A percentile compares a stretch with the other conserved stretches of the same genome.
Conservation (phyloP, 768 basidiomycete genomes). For the Tremella fuciformis region DNA sequence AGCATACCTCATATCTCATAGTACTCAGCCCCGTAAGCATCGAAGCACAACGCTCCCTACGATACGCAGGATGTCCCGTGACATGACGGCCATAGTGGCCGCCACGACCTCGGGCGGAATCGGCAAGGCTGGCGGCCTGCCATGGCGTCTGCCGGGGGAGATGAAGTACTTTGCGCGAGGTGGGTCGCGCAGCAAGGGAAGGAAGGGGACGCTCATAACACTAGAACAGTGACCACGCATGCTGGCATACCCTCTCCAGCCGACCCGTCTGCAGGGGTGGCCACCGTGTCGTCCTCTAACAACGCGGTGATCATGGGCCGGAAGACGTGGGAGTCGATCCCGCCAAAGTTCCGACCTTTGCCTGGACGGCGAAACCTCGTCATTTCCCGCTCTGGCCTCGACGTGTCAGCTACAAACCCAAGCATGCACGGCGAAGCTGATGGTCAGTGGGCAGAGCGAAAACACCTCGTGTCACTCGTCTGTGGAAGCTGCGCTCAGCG, state of each 20-base stretch:
- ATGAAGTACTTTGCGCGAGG: constrained; percentile 88
- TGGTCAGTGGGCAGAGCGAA: not conserved
- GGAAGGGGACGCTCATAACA: too few relatives aligned
- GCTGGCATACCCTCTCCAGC: not conserved
- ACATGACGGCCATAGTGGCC: constrained; percentile 84
- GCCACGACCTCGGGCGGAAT: constrained; percentile 86
- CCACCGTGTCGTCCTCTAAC: constrained; percentile 49
- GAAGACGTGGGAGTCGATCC: constrained; percentile 97
- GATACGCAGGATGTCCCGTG: constrained; percentile 1
- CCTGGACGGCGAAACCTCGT: constrained; percentile 73
- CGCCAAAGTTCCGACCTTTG: constrained; percentile 75
- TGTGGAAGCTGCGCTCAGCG: not conserved
- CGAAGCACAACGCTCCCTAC: constrained; percentile 9
- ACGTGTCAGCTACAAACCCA: constrained; percentile 59
- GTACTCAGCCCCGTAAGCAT: too few relatives aligned
- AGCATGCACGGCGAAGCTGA: not conserved
- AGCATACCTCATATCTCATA: too few relatives aligned
- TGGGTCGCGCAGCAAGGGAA: constrained; percentile 53
- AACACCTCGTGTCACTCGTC: not conserved
- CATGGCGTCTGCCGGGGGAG: constrained; percentile 85
- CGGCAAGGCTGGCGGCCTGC: constrained; percentile 69
- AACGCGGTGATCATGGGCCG: constrained; percentile 94
- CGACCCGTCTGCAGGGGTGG: constrained; percentile 53
- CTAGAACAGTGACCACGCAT: not conserved
- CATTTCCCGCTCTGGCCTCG: constrained; percentile 60